A percentile compares a stretch with the other conserved stretches of the same genome.
Conservation (phyloP, 1,284 basidiomycete species). For the Trichosporon asahii region DNA sequence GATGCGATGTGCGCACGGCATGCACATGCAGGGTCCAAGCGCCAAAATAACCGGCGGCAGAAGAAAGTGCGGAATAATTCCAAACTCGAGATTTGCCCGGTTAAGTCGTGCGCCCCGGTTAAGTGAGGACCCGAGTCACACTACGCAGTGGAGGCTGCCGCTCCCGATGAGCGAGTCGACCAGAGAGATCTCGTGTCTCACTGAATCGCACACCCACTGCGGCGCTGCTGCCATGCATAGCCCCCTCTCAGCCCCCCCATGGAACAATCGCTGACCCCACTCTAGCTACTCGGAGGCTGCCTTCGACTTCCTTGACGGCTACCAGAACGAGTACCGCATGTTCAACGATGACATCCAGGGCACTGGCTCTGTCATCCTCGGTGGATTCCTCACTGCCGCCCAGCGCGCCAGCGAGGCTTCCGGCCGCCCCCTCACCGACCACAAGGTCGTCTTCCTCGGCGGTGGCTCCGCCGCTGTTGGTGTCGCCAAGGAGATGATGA, state of each 20-base stretch:
- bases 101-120: not conserved
- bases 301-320: slow-evolving; percentile 73
- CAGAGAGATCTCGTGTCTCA: not conserved
- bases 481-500: slow-evolving; percentile 81
- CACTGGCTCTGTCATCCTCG: slow-evolving; percentile 86
- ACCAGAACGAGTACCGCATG: slow-evolving; percentile 68
- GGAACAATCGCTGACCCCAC: not conserved
- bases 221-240: not conserved
- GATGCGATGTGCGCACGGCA: not conserved
- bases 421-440: slow-evolving; percentile 65
- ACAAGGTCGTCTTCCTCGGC: slow-evolving; percentile 80
- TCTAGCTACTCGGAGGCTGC: slow-evolving; percentile 69
- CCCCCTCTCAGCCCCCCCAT: not conserved
- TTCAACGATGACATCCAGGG: slow-evolving; percentile 87
- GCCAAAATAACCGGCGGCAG: slow-evolving; percentile 7
- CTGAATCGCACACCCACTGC: not conserved
- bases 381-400: slow-evolving; percentile 85
- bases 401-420: slow-evolving; percentile 70
- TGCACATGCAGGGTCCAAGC: slow-evolving; percentile 6
- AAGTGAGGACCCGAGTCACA: slow-evolving; percentile 2
- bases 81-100: not conserved
- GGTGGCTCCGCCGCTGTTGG: slow-evolving; percentile 54
- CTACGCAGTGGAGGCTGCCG: not conserved
- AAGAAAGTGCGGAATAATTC: slow-evolving; percentile 8
- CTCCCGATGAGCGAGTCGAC: not conserved